Evolutionary conservation across 306 rosid genomes (phyloP), one percentile per base, ranked within the genome.

Genomic region (Ammopiptanthus mongolicus): DNA sequence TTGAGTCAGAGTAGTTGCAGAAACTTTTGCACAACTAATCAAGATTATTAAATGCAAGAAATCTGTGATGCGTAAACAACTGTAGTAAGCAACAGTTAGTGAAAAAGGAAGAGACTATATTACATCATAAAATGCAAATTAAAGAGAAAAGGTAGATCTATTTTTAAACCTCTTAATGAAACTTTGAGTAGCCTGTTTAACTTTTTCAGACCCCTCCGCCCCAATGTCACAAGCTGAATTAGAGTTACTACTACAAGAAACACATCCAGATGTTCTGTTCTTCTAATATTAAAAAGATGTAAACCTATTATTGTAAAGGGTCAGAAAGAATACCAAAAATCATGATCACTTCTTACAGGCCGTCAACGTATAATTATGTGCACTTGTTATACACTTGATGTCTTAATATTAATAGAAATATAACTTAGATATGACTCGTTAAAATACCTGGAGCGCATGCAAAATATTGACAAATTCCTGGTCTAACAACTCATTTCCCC

Each of bases 401-500:
- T 39, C 55, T n/a, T 17, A 41, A 39, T 28, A 55, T 55, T 29
- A 51, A 66, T 8, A 31, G 5, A 61, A 6, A 37, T 2, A 22
- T 25, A 10, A 79, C 8, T 19, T 52, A 0, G 2, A 47, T 10
- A 31, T 56, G 33, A 62, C 57, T 73, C 8, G 21, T 72, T 50
- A 53, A 65, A 86, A 29, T 86, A 90, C 97, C 99, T 92, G 97
- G 80, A 95, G 96, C 2, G 91, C 93, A n/a, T 95, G 97, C 93
- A 95, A 84, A 81, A 92, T 84, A 69, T 90, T 89, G 76, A 59
- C 78, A 74, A 92, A 95, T 61, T 87, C 89, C 17, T 48, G 66
- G 55, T 87, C 87, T 44, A 92, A 85, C 81, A 87, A 73, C 77
- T 87, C 89, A 72, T 76, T 66, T 71, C 82, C 91, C 71, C 83